Base-by-base conservation (phyloP, 176 grass and related monocot species). In the Oryza glaberrima region DNA sequence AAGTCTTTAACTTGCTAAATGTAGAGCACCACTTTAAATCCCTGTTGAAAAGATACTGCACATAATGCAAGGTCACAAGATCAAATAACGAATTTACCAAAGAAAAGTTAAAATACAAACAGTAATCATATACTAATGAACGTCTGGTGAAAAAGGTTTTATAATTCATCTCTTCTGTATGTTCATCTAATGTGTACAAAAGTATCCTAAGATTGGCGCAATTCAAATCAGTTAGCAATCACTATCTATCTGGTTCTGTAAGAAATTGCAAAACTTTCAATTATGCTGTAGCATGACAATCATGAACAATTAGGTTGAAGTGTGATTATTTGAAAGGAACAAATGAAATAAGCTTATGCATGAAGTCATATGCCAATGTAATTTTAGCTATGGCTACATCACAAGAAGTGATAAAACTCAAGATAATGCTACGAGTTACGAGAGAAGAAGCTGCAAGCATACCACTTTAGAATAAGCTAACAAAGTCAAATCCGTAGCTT, bases 1-100 rank as follows among this genome's bases (percentile, higher is more conserved):
- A 28, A 28, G n/a, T 82, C 80, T 61, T 82, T 44, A 58, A 30
- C 12, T 72, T 60, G 69, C 12, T 72, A 82, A 82, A 82, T 32
- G 35, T 11, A 82, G 35, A 12, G 51, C 69, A 63, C n/a, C 69
- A 73, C 1, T 72, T 60, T 30, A 82, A 45, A 45, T 73, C 80
- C 36, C 69, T 82, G 32, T 20, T 72, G 69, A 82, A 82, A 46
- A 82, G 35, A 47, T 63, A 73, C 69, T 82, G 9, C 9, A 5
- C 23, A 72, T 73, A 73, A 14, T 72, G 38, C 51, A 82, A 44
- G 3, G 34, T 9, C 13, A 23, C 12, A 70, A 43, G 4, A 56
- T 71, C 11, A 82, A 73, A 66, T 75, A 22, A 22, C 32, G 4
- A 48, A 36, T 36, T 35, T 20, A 26, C 38, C 4, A 6, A 40